Percentiles rank a stretch among this genome's conserved stretches.
These are phyloP conservation scores for Aurantiochytrium sp. DNA, from an alignment of 108 stramenopile species.

Conservation along the genomic window DNA sequence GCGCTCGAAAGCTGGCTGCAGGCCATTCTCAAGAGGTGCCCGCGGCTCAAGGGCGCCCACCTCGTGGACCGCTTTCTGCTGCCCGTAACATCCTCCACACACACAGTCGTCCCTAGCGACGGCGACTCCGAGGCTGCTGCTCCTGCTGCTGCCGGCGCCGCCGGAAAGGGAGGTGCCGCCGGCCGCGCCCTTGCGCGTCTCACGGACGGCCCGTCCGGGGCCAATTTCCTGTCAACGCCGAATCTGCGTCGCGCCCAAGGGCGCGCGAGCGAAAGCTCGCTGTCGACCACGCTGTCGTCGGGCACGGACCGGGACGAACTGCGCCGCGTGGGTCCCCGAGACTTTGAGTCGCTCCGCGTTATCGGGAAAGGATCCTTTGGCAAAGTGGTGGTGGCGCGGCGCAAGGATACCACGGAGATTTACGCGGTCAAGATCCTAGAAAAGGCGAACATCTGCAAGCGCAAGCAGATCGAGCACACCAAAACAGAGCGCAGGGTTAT, in stretches of 20 bases:
- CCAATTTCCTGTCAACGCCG: no score
- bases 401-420: constrained; percentile 3
- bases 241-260: no score
- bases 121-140: background rate
- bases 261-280: background rate
- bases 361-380: constrained; percentile 54
- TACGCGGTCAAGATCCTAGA: constrained; percentile 57
- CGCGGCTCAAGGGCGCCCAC: background rate
- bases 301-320: background rate
- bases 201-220: no score
- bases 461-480: constrained; percentile 57
- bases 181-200: no score
- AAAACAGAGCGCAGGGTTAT: constrained; percentile 57
- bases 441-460: constrained; percentile 44
- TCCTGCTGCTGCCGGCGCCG: no score
- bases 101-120: background rate
- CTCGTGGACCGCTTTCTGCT: background rate
- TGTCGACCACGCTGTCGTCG: background rate
- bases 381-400: constrained; percentile 51
- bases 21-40: background rate
- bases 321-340: background rate
- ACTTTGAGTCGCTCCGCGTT: constrained; percentile 46
- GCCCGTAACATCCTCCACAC: background rate
- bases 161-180: background rate
- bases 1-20: background rate